phyloP scores from a whole-genome alignment of 495 filamentous ascomycete species.

The Podospora pseudopauciseta region DNA sequence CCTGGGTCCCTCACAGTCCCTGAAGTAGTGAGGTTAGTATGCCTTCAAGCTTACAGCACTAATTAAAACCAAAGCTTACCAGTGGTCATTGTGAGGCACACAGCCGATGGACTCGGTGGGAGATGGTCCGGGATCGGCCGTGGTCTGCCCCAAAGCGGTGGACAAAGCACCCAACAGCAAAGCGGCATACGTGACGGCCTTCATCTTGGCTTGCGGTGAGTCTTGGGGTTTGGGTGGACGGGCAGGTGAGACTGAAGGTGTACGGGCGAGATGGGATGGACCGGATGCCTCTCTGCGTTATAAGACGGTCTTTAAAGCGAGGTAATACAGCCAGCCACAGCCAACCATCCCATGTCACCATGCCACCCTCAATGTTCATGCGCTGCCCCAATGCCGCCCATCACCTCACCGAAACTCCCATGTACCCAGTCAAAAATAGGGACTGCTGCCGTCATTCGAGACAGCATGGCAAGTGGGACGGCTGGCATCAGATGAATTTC shows the following conservation, averaged over 20 bases:
- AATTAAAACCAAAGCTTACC: slow-evolving; percentile 20
- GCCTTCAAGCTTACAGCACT: background rate
- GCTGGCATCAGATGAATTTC: background rate
- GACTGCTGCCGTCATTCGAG: background rate
- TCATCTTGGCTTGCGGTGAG: slow-evolving; percentile 22
- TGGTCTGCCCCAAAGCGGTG: slow-evolving; percentile 19
- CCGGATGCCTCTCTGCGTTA: background rate
- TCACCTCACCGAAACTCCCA: background rate
- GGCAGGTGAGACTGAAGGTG: background rate
- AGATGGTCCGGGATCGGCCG: slow-evolving; percentile 26
- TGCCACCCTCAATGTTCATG: background rate
- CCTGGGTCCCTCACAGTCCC: slow-evolving; percentile 35
- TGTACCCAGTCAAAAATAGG: slow-evolving; percentile 5
- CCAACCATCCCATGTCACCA: background rate
- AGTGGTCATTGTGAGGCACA: slow-evolving; percentile 38
- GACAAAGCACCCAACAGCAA: slow-evolving; percentile 23
- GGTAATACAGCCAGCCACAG: slow-evolving; percentile 2
- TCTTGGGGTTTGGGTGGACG: background rate
- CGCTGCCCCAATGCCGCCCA: background rate
- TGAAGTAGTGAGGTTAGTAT: slow-evolving; percentile 10
- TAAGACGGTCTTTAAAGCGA: background rate
- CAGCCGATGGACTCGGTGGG: slow-evolving; percentile 39
- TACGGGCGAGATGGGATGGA: background rate
- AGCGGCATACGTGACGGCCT: slow-evolving; percentile 15
- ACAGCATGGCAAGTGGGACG: background rate